Evolutionary conservation across 2,329 filamentous ascomycete species (phyloP), one percentile per base, ranked within the genome.

Genomic region (Coniochaeta ligniaria): DNA sequence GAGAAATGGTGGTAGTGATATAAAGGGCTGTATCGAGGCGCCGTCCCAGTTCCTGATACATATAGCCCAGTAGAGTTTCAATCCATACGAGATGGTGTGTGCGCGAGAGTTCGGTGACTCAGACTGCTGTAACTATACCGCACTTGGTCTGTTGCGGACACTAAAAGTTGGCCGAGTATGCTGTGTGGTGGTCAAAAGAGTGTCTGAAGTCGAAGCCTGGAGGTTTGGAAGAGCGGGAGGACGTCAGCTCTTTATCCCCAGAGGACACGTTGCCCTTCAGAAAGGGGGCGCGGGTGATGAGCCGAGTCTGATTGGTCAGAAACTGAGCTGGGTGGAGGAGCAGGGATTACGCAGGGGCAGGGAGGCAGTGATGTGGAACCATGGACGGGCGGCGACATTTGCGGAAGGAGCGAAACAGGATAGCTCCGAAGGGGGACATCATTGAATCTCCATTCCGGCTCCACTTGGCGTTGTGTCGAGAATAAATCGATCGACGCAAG

Each of bases 401-500:
- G 12, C 47, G 47, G 47, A 52, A 52, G 47, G 47, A 52, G 47
- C 47, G 17, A 52, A 52, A 28, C 22, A 22, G 47, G 47, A 52
- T 52, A 52, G 47, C 47, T n/a, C 47, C 47, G 47, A 52, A 52
- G 6, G 24, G 16, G 16, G 4, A 17, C 24, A n/a, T n/a, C n/a
- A n/a, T n/a, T n/a, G n/a, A 31, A n/a, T 5, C 24, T 22, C 43
- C 43, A 47, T 47, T 24, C 20, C 4, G 12, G 43, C 7, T 17
- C 43, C 43, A 47, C 43, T 47, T n/a, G 24, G 20, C 24, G 41
- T 20, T 14, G 35, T 16, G 35, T 5, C 16, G 9, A n/a, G 6
- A 52, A 52, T 52, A 17, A 52, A 52, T 31, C 47, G 47, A 52
- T 52, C 47, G 47, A 52, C 47, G 47, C 47, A 52, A 52, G 47